Base-by-base conservation (phyloP, 805 yeast genomes). In the Saccharomycopsis amapae region DNA sequence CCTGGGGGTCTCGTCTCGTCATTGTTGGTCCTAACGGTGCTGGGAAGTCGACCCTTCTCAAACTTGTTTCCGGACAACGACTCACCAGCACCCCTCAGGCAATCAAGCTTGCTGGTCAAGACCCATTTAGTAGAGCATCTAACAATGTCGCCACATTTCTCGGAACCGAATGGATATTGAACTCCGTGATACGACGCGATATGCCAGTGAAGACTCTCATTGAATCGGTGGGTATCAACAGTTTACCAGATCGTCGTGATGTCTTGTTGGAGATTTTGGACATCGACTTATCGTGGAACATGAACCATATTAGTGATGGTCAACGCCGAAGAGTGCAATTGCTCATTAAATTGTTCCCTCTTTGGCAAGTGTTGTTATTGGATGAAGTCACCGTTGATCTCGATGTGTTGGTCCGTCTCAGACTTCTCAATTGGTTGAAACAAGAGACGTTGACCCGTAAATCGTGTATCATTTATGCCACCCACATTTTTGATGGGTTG, bases 161-260 rank as follows among this genome's bases (percentile, higher is more conserved):
- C 36, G 98, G 98, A 3, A 93, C 97, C 0, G 98, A 93, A 59
- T 93, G 98, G 98, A 96, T 96, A 4, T 76, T 84, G 45, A 93
- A 88, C 64, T 85, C 86, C 17, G 79, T 89, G 42, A 93, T 90
- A 5, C 80, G 89, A 56, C 71, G 96, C 51, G 98, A 93, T 62
- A 85, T 93, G 45, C 88, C 95, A 0, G 97, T 93, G 7, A 71
- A 80, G 17, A 76, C 83, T 28, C 68, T 93, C 49, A 73, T 93
- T 40, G 73, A 81, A 13, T 81, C 94, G 20, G 77, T 93, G 46
- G 97, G 97, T 0, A 84, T 86, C n/a, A 79, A 79, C 26, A 75
- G 72, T 30, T 86, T 66, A 56, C 70, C 79, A 0, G 89, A 82
- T 34, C 74, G 97, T 56, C 73, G 96, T 48, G 90, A 88, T 54